phyloP scores from a whole-genome alignment of 2,329 filamentous ascomycete genomes.

The Trichoderma sp. region DNA sequence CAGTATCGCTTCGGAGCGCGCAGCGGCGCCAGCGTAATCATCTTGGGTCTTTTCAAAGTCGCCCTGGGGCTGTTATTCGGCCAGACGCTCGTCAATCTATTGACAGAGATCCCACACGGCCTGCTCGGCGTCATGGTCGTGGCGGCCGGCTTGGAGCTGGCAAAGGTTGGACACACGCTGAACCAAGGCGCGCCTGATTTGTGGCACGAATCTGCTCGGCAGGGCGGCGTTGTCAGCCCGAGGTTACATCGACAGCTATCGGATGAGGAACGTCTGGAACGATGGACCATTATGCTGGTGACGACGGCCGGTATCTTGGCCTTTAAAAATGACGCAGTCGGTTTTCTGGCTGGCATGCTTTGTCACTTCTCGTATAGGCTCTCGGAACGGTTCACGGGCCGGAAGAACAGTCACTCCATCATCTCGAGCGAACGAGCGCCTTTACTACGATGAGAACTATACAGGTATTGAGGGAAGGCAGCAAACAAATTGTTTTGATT shows the following conservation, averaged over 20 bases:
- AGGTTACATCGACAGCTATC: constrained; percentile 56
- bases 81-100: constrained; percentile 68
- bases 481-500: not conserved
- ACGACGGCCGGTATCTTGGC: constrained; percentile 81
- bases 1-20: constrained; percentile 91
- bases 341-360: constrained; percentile 78
- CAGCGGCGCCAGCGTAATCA: constrained; percentile 78
- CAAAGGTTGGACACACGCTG: constrained; percentile 79
- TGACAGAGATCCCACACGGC: constrained; percentile 72
- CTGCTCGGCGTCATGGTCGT: constrained; percentile 87
- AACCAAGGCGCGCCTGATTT: constrained; percentile 69
- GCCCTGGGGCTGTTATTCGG: constrained; percentile 75
- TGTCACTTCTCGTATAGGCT: constrained; percentile 71
- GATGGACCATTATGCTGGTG: constrained; percentile 89
- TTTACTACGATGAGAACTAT: constrained; percentile 32
- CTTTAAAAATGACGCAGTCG: constrained; percentile 87
- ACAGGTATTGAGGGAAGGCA: not conserved
- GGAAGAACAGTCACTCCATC: constrained; percentile 34
- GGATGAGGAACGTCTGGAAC: constrained; percentile 68
- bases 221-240: constrained; percentile 36
- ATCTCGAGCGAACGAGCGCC: constrained; percentile 35
- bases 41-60: constrained; percentile 77
- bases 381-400: constrained; percentile 46
- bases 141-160: constrained; percentile 83
- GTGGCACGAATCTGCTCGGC: constrained; percentile 56